Evolutionary conservation across 148 eudicot genomes (phyloP).

Genomic region (Chenopodium berlandieri): DNA sequence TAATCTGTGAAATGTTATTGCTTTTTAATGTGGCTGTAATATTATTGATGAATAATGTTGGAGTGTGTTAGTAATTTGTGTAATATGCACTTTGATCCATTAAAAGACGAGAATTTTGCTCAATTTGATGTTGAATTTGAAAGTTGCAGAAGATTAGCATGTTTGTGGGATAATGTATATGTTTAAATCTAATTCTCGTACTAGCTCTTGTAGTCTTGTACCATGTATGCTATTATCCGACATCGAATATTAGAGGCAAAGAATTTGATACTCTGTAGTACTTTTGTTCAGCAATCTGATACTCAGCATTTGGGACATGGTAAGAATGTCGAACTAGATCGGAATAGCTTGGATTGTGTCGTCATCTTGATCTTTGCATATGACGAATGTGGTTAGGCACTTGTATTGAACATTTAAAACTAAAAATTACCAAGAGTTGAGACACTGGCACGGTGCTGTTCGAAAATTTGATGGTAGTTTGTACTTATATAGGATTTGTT

Average conservation of each 20-base stretch:
- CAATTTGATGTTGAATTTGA: neutral
- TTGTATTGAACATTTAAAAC: neutral
- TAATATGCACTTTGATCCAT: neutral
- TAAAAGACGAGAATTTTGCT: neutral
- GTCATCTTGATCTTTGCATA: too few relatives aligned
- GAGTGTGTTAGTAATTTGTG: neutral
- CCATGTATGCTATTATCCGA: neutral
- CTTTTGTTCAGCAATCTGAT: too few relatives aligned
- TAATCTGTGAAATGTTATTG: neutral
- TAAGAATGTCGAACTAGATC: neutral
- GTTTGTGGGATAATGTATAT: neutral
- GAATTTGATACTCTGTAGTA: neutral
- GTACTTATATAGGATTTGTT: neutral
- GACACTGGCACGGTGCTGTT: neutral
- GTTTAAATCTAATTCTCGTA: neutral
- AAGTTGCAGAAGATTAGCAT: neutral
- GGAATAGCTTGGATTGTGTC: neutral
- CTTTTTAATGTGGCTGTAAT: neutral
- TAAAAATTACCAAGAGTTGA: neutral
- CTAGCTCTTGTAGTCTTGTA: too few relatives aligned
- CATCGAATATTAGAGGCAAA: too few relatives aligned
- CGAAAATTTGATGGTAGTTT: neutral
- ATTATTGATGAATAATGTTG: neutral
- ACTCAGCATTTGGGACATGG: neutral
- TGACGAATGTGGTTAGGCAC: neutral